Conservation (phyloP, 1,284 basidiomycete species). For the Apiotrichum sp. region DNA sequence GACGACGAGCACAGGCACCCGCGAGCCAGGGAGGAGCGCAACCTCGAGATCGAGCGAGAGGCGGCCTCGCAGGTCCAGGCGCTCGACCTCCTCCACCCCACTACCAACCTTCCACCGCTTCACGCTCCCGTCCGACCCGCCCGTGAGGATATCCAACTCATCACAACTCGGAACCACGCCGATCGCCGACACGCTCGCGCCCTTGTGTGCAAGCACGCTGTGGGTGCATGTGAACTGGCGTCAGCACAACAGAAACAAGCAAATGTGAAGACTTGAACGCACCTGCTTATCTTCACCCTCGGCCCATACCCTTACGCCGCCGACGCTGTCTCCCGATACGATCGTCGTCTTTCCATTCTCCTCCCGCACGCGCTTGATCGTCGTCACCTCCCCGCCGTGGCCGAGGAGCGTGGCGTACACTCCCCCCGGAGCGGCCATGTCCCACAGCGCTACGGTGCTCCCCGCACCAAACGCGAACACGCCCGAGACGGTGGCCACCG, state of each 20-base stretch:
- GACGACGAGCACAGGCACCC: constrained; percentile 64
- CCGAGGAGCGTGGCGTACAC: constrained; percentile 65
- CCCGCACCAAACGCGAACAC: constrained; percentile 71
- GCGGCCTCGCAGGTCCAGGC: constrained; percentile 60
- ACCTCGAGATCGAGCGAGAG: constrained; percentile 69
- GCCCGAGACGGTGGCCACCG: constrained; percentile 54
- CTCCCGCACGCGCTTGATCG: constrained; percentile 56
- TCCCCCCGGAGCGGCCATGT: constrained; percentile 53
- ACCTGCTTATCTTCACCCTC: constrained; percentile 10
- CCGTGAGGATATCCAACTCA: constrained; percentile 57
- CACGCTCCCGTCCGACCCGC: constrained; percentile 69
- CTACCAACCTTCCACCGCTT: constrained; percentile 59
- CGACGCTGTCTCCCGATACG: constrained; percentile 67
- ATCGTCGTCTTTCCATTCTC: constrained; percentile 49
- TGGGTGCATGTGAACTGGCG: constrained; percentile 54
- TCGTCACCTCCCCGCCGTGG: constrained; percentile 69
- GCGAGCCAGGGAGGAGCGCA: constrained; percentile 58
- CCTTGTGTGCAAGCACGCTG: constrained; percentile 57
- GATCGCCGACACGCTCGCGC: constrained; percentile 61
- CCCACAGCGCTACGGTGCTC: constrained; percentile 72
- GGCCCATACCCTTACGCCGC: constrained; percentile 49
- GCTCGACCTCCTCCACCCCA: constrained; percentile 49
- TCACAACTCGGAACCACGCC: constrained; percentile 42
- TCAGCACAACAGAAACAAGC: constrained; percentile 10
- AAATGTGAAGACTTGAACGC: constrained; percentile 1